Percentiles rank a stretch among this genome's conserved stretches.
Conservation (phyloP, 2,329 filamentous ascomycete genomes). For the Penicillium thymicola region DNA sequence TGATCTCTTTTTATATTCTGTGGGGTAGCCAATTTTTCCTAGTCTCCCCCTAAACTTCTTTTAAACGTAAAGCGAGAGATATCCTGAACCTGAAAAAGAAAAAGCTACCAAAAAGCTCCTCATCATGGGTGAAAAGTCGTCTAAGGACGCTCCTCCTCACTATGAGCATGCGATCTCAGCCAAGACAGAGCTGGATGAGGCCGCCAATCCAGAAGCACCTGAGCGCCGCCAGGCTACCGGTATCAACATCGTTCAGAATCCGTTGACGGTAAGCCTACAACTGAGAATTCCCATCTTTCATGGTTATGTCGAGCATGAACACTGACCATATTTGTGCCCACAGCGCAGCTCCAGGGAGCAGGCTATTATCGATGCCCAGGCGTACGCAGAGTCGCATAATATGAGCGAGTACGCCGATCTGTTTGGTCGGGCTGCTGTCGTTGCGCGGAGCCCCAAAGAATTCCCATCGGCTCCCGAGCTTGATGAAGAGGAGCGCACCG, state of each 20-base stretch:
- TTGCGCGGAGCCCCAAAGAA: slow-evolving; percentile 28
- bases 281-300: no score
- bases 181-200: slow-evolving; percentile 1
- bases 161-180: slow-evolving; percentile 1
- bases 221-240: slow-evolving; percentile 42
- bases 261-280: slow-evolving; percentile 39
- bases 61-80: background rate
- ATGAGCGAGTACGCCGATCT: slow-evolving; percentile 39
- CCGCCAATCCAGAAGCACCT: slow-evolving; percentile 2
- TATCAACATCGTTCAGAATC: slow-evolving; percentile 49
- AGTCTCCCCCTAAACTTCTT: background rate
- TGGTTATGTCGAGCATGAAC: background rate
- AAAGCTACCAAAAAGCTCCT: background rate
- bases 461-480: slow-evolving; percentile 37
- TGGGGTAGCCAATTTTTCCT: background rate
- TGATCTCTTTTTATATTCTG: background rate
- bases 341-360: slow-evolving; percentile 35
- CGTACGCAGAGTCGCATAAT: slow-evolving; percentile 27
- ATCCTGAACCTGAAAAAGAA: background rate
- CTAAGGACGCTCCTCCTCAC: background rate
- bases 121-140: slow-evolving; percentile 12
- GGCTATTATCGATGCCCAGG: slow-evolving; percentile 31
- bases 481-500: slow-evolving; percentile 40
- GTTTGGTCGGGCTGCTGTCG: slow-evolving; percentile 37
- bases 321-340: background rate